Conservation (phyloP, 2,329 filamentous ascomycete genomes). For the Trichoderma guizhouense region DNA sequence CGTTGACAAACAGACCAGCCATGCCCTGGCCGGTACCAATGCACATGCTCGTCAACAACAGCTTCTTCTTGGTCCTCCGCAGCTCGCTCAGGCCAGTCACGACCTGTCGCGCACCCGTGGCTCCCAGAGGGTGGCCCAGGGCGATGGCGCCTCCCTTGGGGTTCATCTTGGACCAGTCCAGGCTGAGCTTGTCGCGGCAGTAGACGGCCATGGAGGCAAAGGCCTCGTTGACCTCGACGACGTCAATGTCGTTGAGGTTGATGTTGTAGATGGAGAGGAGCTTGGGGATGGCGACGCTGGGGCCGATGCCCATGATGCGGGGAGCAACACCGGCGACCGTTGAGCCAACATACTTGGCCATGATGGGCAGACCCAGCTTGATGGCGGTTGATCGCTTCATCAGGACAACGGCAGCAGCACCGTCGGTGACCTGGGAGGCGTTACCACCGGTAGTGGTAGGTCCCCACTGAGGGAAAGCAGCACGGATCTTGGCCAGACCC, state of each 20-base stretch:
- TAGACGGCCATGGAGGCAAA: conserved; percentile 98
- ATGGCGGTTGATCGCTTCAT: conserved; percentile 93
- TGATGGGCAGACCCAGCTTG: conserved; percentile 81
- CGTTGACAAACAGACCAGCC: conserved; percentile 56
- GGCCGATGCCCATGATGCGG: conserved; percentile 94
- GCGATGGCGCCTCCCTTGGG: conserved; percentile 78
- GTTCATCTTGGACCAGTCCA: conserved; percentile 77
- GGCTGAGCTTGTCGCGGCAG: conserved; percentile 69
- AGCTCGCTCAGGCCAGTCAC: conserved; percentile 87
- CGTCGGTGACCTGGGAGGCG: conserved; percentile 91
- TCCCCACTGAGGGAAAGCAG: conserved; percentile 88
- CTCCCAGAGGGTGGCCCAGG: conserved; percentile 76
- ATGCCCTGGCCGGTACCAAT: conserved; percentile 68
- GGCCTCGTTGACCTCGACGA: conserved; percentile 94
- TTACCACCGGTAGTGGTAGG: conserved; percentile 80
- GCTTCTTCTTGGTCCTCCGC: conserved; percentile 81
- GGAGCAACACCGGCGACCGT: conserved; percentile 88
- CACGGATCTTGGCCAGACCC: conserved; percentile 75
- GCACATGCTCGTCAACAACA: conserved; percentile 89
- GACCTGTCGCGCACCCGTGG: conserved; percentile 76
- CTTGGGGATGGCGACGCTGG: conserved; percentile 73
- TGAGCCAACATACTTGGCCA: conserved; percentile 91
- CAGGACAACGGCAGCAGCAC: conserved; percentile 81
- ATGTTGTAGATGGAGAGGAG: conserved; percentile 77
- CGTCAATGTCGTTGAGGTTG: conserved; percentile 76